These are phyloP conservation scores for Ophiocordyceps australis DNA, from an alignment of 2,329 filamentous ascomycete species.

Conservation along the genomic window DNA sequence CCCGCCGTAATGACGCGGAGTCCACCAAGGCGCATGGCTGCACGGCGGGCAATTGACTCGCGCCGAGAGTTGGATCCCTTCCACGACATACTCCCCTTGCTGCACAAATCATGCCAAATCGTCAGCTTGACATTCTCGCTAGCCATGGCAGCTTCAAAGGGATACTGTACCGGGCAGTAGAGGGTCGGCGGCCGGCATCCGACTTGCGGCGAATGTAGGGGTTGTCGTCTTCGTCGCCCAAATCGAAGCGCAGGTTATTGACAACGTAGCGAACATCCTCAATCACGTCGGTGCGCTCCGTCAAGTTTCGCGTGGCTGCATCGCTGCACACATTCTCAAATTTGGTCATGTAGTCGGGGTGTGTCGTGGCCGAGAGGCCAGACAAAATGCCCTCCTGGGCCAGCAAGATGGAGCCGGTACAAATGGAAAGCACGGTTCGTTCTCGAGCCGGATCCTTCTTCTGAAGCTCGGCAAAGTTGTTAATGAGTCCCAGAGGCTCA, in stretches of 20 bases:
- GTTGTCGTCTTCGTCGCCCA: conserved; percentile 67
- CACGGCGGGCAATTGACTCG: conserved; percentile 65
- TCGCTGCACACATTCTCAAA: conserved; percentile 71
- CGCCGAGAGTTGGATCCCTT: conserved; percentile 56
- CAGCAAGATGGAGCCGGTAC: conserved; percentile 62
- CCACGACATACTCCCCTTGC: conserved; percentile 73
- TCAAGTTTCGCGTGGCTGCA: conserved; percentile 47
- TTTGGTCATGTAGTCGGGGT: conserved; percentile 62
- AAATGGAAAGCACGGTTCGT: conserved; percentile 65
- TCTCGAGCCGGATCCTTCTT: conserved; percentile 63
- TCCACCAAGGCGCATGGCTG: conserved; percentile 52
- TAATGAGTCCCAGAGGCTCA: conserved; percentile 55
- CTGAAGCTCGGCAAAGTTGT: conserved; percentile 62
- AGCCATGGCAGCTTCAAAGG: no score
- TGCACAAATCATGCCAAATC: no score
- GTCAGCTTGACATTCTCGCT: no score
- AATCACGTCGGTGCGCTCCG: conserved; percentile 66
- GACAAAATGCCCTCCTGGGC: conserved; percentile 60
- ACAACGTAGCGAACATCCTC: conserved; percentile 72
- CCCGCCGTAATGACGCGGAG: conserved; percentile 64
- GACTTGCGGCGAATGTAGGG: conserved; percentile 66
- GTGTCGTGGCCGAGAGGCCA: conserved; percentile 65
- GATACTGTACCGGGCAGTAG: conserved; percentile 42
- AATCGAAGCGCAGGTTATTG: conserved; percentile 77
- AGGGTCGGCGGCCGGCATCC: conserved; percentile 41